A percentile compares a stretch with the other conserved stretches of the same genome.
Conservation (phyloP, 108 stramenopile genomes). For the Cyclotella atomus region DNA sequence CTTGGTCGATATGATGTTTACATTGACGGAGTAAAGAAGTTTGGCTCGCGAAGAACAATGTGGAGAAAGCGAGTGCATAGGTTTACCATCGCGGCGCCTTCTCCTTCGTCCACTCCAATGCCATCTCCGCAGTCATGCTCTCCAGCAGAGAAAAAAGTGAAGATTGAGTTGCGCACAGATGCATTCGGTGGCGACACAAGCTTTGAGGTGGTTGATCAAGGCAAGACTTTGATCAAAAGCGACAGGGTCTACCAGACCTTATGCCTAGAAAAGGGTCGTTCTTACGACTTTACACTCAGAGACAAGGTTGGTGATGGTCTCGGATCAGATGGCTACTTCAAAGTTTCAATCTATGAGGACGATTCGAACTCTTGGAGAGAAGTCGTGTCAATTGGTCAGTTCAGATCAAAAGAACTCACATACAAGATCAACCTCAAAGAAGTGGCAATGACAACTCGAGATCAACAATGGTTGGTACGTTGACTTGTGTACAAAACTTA, state of each 20-base stretch:
- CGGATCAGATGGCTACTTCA: conserved; percentile 17
- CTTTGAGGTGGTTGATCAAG: conserved; percentile 15
- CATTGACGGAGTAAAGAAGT: neutral
- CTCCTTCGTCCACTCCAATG: neutral
- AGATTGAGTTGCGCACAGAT: conserved; percentile 23
- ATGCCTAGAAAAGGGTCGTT: conserved; percentile 13
- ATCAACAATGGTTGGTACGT: conserved; percentile 13
- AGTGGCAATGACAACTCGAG: conserved; percentile 20
- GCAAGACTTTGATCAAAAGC: conserved; percentile 6
- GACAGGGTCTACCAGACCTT: conserved; percentile 9
- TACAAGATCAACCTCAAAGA: conserved; percentile 22
- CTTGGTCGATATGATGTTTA: neutral
- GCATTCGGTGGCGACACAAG: no score
- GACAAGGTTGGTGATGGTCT: conserved; percentile 9
- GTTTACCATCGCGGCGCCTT: neutral
- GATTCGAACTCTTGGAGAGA: conserved; percentile 20
- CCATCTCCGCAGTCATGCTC: conserved; percentile 3
- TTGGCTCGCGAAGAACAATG: neutral
- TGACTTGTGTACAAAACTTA: no score
- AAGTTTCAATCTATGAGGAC: conserved; percentile 8
- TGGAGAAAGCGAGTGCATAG: neutral
- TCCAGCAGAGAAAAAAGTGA: conserved; percentile 15
- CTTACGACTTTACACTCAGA: conserved; percentile 22
- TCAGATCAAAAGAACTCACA: conserved; percentile 21
- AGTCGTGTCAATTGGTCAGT: conserved; percentile 15